Percentiles rank a stretch among this genome's conserved stretches.
Evolutionary conservation across 495 filamentous ascomycete genomes (phyloP).

Genomic region (Penicillium lagena): DNA sequence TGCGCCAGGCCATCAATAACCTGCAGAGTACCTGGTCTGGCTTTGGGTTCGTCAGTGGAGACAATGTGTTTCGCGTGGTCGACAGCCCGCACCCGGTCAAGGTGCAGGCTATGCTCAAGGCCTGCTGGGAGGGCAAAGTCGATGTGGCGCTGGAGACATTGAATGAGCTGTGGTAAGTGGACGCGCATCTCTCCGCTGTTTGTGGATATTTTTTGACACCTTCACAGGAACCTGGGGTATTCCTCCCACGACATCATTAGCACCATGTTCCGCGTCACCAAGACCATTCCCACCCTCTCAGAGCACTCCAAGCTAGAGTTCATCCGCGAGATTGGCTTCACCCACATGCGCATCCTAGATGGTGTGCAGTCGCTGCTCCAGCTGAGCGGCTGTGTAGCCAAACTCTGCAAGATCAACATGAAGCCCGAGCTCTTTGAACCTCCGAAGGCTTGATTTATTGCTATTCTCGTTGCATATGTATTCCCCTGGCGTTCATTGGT

Average conservation of each 20-base stretch:
- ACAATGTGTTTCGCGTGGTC: constrained; percentile 98
- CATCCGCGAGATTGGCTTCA: constrained; percentile 97
- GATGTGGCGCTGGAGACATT: constrained; percentile 81
- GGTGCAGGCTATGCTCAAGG: constrained; percentile 96
- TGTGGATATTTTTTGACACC: neutral
- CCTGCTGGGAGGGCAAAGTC: constrained; percentile 85
- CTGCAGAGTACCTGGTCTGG: constrained; percentile 92
- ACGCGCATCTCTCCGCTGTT: neutral
- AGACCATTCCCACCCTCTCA: constrained; percentile 80
- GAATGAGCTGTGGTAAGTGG: constrained; percentile 76
- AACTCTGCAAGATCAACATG: constrained; percentile 93
- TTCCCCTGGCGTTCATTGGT: constrained; percentile 16
- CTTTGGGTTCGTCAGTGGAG: constrained; percentile 92
- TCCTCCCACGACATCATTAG: constrained; percentile 95
- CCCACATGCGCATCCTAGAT: constrained; percentile 97
- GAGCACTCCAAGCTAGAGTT: constrained; percentile 95
- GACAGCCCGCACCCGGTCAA: constrained; percentile 96
- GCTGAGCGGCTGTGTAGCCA: constrained; percentile 82
- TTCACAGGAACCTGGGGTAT: constrained; percentile 70
- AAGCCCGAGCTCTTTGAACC: constrained; percentile 75
- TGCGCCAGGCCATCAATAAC: constrained; percentile 99
- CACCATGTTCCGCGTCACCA: constrained; percentile 98
- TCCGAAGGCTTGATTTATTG: constrained; percentile 25
- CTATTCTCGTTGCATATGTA: constrained; percentile 14
- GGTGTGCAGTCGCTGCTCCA: constrained; percentile 94